These are phyloP conservation scores for Themeda triandra DNA, from an alignment of 176 grass and related monocot genomes.

Conservation along the genomic window DNA sequence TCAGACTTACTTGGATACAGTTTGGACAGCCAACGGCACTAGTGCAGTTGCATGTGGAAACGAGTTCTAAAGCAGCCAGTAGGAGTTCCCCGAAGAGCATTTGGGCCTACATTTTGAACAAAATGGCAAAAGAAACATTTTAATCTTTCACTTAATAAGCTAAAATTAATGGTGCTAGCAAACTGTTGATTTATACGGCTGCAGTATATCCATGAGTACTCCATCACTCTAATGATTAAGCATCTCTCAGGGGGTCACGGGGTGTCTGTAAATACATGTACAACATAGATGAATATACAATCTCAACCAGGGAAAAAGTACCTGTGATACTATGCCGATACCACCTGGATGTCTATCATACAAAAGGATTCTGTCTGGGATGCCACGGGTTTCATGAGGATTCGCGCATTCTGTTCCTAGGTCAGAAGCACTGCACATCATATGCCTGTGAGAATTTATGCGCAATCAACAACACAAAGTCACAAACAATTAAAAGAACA, in stretches of 20 bases:
- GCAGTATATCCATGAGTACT: not conserved
- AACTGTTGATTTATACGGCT: not conserved
- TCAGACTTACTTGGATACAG: conserved; percentile 59
- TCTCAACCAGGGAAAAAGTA: conserved; percentile 40
- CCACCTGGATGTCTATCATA: conserved; percentile 86
- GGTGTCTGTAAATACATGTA: no score
- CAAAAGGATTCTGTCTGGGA: conserved; percentile 71
- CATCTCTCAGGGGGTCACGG: no score
- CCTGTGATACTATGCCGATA: conserved; percentile 65
- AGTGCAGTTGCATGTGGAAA: conserved; percentile 62
- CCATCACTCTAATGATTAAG: not conserved
- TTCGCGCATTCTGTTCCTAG: conserved; percentile 82
- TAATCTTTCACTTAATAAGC: not conserved
- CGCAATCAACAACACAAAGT: not conserved
- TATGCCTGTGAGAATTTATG: conserved; percentile 44
- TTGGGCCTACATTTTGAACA: conserved; percentile 45
- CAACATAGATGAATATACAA: not conserved
- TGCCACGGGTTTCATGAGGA: conserved; percentile 68
- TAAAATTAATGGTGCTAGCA: not conserved
- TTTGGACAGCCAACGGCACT: conserved; percentile 65
- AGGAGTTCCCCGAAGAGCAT: conserved; percentile 70
- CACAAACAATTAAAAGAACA: not conserved
- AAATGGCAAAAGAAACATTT: not conserved
- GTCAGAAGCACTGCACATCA: conserved; percentile 77
- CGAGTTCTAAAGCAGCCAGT: conserved; percentile 58